Evolutionary conservation across 495 filamentous ascomycete genomes (phyloP).

Genomic region (Talaromyces stipitatus): DNA sequence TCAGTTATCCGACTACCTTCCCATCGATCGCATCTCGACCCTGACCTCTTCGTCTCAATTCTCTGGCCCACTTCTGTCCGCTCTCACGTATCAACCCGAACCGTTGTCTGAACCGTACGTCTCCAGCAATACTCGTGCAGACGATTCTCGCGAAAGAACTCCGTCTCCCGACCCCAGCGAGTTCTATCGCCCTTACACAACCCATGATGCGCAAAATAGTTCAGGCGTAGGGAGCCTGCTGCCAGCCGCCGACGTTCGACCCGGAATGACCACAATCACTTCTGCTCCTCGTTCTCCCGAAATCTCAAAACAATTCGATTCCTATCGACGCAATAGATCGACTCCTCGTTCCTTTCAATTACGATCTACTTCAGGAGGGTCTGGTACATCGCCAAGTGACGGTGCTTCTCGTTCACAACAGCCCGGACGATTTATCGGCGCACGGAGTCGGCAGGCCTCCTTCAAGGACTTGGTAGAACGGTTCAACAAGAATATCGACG

Average conservation of each 20-base stretch:
- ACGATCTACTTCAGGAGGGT: slow-evolving; percentile 32
- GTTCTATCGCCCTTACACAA: slow-evolving; percentile 37
- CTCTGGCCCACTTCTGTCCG: slow-evolving; percentile 18
- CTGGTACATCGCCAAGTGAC: slow-evolving; percentile 10
- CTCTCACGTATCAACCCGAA: slow-evolving; percentile 19
- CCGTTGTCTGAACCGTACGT: slow-evolving; percentile 15
- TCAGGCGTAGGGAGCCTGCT: slow-evolving; percentile 19
- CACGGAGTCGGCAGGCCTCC: slow-evolving; percentile 37
- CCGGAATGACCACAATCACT: slow-evolving; percentile 13
- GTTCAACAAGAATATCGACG: slow-evolving; percentile 51
- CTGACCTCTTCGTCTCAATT: slow-evolving; percentile 14
- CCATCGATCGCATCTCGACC: slow-evolving; percentile 13
- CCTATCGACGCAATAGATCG: slow-evolving; percentile 23
- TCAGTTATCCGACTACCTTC: slow-evolving; percentile 28
- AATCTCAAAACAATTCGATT: slow-evolving; percentile 10
- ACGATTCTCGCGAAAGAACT: slow-evolving; percentile 14
- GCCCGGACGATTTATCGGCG: slow-evolving; percentile 13
- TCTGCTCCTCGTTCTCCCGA: background rate
- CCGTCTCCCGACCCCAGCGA: slow-evolving; percentile 46
- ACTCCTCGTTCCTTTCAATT: slow-evolving; percentile 17
- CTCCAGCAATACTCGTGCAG: slow-evolving; percentile 14
- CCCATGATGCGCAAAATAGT: slow-evolving; percentile 14
- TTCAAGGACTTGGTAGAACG: slow-evolving; percentile 56
- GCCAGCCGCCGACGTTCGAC: slow-evolving; percentile 14
- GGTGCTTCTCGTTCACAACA: slow-evolving; percentile 15